Conservation (phyloP, 257 asterid genomes). For the Catharanthus roseus region DNA sequence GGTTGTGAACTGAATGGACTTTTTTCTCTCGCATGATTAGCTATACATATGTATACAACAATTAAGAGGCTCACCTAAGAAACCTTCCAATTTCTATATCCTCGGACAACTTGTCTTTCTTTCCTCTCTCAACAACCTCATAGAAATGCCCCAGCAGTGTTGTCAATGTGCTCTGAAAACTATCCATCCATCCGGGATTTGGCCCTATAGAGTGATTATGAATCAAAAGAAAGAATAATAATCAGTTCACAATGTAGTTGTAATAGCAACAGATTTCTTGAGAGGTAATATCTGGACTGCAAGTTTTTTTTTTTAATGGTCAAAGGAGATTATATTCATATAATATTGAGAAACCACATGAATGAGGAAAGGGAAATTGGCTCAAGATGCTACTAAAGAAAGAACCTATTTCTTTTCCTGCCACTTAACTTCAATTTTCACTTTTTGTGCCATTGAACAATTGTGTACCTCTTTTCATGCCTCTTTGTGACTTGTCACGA, state of each 20-base stretch:
- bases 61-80: not conserved
- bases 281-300: not conserved
- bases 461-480: too few species aligned
- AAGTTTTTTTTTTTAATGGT: not conserved
- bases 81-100: slow-evolving; percentile 23
- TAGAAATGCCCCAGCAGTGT: slow-evolving; percentile 14
- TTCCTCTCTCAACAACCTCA: slow-evolving; percentile 15
- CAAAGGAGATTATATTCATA: too few species aligned
- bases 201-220: slow-evolving; percentile 28
- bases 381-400: too few species aligned
- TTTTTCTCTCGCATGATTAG: not conserved
- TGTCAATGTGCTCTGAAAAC: slow-evolving; percentile 34
- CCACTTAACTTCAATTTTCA: too few species aligned
- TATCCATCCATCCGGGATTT: slow-evolving; percentile 34
- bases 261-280: not conserved
- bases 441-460: too few species aligned
- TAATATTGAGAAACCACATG: not conserved
- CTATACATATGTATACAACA: not conserved
- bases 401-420: too few species aligned
- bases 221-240: not conserved
- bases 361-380: too few species aligned
- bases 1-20: too few species aligned
- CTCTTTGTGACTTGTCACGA: too few species aligned
- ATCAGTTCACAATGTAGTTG: not conserved
- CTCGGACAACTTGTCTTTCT: slow-evolving; percentile 38